Conservation (phyloP, 176 grass and related monocot genomes). For the Oryza meyeriana region DNA sequence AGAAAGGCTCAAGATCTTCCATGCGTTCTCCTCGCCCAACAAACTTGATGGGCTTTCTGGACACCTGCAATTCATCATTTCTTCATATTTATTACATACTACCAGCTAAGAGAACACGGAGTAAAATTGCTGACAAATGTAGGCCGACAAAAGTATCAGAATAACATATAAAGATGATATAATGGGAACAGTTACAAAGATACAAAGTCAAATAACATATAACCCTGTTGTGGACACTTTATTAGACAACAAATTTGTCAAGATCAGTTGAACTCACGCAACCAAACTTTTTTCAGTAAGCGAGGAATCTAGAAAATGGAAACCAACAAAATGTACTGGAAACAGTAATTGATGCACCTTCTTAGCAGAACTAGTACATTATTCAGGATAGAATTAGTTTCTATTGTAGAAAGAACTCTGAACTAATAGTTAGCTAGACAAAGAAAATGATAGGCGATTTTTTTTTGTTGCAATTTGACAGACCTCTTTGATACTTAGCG, state of each 20-base stretch:
- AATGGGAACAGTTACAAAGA: slow-evolving; percentile 7
- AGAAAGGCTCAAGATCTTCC: slow-evolving; percentile 94
- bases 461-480: slow-evolving; percentile 14
- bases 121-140: neutral
- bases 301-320: slow-evolving; percentile 4
- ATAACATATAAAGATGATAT: neutral
- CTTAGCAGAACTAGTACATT: neutral
- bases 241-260: neutral
- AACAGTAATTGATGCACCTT: neutral
- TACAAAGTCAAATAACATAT: neutral
- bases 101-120: slow-evolving; percentile 7
- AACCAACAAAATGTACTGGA: slow-evolving; percentile 9
- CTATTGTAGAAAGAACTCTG: neutral
- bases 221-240: neutral
- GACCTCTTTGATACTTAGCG: slow-evolving; percentile 97
- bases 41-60: slow-evolving; percentile 93
- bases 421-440: slow-evolving; percentile 3
- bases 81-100: neutral
- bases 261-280: neutral
- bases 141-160: neutral
- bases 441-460: neutral
- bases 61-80: slow-evolving; percentile 51
- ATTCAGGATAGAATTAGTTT: neutral
- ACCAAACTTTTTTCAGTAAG: neutral
- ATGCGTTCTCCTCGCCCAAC: slow-evolving; percentile 86